These are phyloP conservation scores for Aspergillus fumigatus DNA, from an alignment of 2,329 filamentous ascomycete species.

Conservation along the genomic window DNA sequence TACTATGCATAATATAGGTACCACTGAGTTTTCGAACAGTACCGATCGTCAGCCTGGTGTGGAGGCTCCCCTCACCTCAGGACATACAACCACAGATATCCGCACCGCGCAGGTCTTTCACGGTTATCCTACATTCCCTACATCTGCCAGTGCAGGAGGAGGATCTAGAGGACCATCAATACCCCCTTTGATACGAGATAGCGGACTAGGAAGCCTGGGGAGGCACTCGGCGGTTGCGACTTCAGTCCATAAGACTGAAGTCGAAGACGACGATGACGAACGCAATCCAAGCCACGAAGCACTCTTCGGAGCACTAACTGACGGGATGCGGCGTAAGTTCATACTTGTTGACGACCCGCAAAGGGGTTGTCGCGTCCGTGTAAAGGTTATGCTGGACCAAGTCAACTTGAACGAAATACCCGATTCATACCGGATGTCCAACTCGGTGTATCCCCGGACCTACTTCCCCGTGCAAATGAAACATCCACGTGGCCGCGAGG, in stretches of 20 bases:
- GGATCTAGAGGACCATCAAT: conserved; percentile 56
- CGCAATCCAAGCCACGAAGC: conserved; percentile 49
- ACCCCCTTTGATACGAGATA: conserved; percentile 59
- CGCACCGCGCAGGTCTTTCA: conserved; percentile 72
- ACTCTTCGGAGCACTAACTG: conserved; percentile 83
- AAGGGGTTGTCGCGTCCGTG: conserved; percentile 73
- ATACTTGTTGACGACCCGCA: conserved; percentile 90
- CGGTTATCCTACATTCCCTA: conserved; percentile 63
- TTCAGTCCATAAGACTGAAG: conserved; percentile 21
- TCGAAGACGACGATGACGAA: conserved; percentile 23
- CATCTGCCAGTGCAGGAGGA: conserved; percentile 47
- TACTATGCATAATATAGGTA: conserved; percentile 31
- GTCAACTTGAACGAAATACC: conserved; percentile 95
- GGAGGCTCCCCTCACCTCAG: conserved; percentile 42
- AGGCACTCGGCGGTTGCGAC: conserved; percentile 32
- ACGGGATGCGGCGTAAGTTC: conserved; percentile 90
- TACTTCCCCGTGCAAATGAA: conserved; percentile 95
- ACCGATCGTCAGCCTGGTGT: conserved; percentile 62
- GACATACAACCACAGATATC: conserved; percentile 58
- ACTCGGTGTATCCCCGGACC: conserved; percentile 83
- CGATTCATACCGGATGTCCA: conserved; percentile 85
- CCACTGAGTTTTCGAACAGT: conserved; percentile 40
- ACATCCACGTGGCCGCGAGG: conserved; percentile 66
- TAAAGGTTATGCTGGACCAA: conserved; percentile 86
- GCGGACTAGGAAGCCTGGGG: conserved; percentile 42